Evolutionary conservation across 148 eudicot species (phyloP).

Genomic region (Limonium bicolor): DNA sequence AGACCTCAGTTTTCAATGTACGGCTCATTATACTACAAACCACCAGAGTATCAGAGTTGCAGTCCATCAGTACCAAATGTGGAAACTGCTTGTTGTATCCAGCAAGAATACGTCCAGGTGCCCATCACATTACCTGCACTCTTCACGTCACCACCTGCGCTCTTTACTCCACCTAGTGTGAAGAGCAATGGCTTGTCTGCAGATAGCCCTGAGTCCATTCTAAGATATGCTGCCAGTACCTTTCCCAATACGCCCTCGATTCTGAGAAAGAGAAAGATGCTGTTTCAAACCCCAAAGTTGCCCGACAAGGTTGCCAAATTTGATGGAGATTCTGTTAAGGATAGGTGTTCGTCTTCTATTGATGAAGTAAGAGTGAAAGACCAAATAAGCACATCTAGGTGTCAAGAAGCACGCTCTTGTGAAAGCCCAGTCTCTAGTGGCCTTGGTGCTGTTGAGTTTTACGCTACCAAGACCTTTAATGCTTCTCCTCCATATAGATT

Average conservation of each 20-base stretch:
- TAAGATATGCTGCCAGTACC: slow-evolving; percentile 69
- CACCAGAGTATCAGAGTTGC: slow-evolving; percentile 30
- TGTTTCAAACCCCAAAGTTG: slow-evolving; percentile 13
- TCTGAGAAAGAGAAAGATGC: slow-evolving; percentile 55
- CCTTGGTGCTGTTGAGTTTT: slow-evolving; percentile 15
- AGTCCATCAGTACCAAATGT: slow-evolving; percentile 21
- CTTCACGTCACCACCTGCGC: too few species aligned
- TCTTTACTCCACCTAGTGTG: slow-evolving; percentile 67
- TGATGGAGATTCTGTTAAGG: slow-evolving; percentile 18
- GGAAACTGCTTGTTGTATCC: slow-evolving; percentile 12
- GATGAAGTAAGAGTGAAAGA: slow-evolving; percentile 6
- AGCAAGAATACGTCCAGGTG: slow-evolving; percentile 18
- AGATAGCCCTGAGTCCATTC: slow-evolving; percentile 61
- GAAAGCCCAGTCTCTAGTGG: slow-evolving; percentile 20
- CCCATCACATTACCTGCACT: slow-evolving; percentile 19
- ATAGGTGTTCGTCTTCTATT: slow-evolving; percentile 8
- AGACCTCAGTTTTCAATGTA: slow-evolving; percentile 19
- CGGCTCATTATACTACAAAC: slow-evolving; percentile 49
- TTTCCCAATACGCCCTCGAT: slow-evolving; percentile 85
- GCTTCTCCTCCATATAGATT: slow-evolving; percentile 82
- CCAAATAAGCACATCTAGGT: slow-evolving; percentile 18
- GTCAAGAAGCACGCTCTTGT: slow-evolving; percentile 13
- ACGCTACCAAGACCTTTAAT: slow-evolving; percentile 34
- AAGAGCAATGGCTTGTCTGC: slow-evolving; percentile 24
- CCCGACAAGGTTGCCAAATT: slow-evolving; percentile 14